A percentile compares a stretch with the other conserved stretches of the same genome.
These are phyloP conservation scores for Saccharomycopsis babjevae DNA, from an alignment of 805 yeast genomes.

Conservation along the genomic window DNA sequence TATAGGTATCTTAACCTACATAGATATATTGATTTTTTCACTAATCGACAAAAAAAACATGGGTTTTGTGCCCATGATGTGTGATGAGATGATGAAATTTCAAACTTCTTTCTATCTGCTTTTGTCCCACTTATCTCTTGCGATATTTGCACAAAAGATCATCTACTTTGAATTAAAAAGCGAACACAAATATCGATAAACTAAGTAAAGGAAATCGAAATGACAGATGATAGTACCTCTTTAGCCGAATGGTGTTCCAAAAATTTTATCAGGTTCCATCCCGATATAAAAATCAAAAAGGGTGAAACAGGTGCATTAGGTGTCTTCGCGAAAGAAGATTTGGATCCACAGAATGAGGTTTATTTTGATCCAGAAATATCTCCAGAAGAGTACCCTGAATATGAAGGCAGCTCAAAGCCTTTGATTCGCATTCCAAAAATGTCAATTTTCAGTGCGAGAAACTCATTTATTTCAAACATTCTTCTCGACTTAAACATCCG, in stretches of 20 bases:
- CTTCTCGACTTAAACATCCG: slow-evolving; percentile 47
- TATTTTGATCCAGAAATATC: slow-evolving; percentile 16
- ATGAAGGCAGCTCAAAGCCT: slow-evolving; percentile 18
- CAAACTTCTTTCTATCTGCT: not conserved
- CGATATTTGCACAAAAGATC: no score
- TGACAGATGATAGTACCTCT: not conserved
- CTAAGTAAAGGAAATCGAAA: not conserved
- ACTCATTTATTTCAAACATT: slow-evolving; percentile 55
- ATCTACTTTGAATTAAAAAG: no score
- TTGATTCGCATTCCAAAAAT: slow-evolving; percentile 54
- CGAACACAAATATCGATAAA: no score
- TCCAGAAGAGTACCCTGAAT: slow-evolving; percentile 6
- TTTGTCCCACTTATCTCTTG: not conserved
- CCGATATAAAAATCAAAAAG: slow-evolving; percentile 30
- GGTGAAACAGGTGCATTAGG: slow-evolving; percentile 61
- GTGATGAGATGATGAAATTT: not conserved
- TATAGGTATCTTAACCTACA: no score
- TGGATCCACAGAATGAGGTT: slow-evolving; percentile 22
- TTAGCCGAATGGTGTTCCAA: slow-evolving; percentile 9
- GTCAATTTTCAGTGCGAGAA: slow-evolving; percentile 47
- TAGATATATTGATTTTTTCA: not conserved
- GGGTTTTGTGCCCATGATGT: not conserved
- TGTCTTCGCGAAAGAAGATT: slow-evolving; percentile 45
- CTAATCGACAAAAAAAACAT: not conserved
- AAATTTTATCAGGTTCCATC: slow-evolving; percentile 11